Evolutionary conservation across 2,329 filamentous ascomycete genomes (phyloP).

Genomic region (Neonectria hederae): DNA sequence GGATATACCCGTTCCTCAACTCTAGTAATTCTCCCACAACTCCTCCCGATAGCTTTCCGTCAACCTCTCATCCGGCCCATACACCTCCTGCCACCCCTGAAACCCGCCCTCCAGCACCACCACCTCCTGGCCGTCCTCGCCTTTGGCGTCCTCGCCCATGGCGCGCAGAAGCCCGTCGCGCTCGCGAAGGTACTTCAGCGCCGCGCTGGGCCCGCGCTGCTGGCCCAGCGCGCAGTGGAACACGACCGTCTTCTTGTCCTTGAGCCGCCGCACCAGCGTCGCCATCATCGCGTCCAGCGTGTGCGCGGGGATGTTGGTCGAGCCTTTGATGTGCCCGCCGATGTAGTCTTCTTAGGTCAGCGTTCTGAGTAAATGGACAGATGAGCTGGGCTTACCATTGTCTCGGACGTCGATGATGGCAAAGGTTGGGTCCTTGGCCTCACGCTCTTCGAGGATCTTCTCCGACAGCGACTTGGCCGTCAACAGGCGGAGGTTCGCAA

Average conservation of each 20-base stretch:
- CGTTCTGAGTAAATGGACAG: neutral
- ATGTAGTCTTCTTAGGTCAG: slow-evolving; percentile 73
- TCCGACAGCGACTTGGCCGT: slow-evolving; percentile 73
- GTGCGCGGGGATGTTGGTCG: slow-evolving; percentile 77
- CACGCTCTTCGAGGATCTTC: slow-evolving; percentile 64
- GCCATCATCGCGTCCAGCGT: slow-evolving; percentile 81
- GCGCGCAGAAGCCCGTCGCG: slow-evolving; percentile 60
- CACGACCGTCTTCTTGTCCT: slow-evolving; percentile 82
- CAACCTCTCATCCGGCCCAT: slow-evolving; percentile 79
- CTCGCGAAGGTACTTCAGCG: slow-evolving; percentile 80
- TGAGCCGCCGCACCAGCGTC: slow-evolving; percentile 80
- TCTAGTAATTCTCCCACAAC: slow-evolving; percentile 74
- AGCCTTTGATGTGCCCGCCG: slow-evolving; percentile 86
- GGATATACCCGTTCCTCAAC: neutral
- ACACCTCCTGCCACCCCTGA: slow-evolving; percentile 85
- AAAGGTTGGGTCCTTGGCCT: slow-evolving; percentile 57
- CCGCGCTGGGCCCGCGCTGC: slow-evolving; percentile 86
- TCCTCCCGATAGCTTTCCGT: slow-evolving; percentile 88
- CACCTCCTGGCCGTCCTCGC: slow-evolving; percentile 70
- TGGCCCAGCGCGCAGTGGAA: slow-evolving; percentile 96
- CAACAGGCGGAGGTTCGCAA: slow-evolving; percentile 73
- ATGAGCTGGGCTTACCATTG: slow-evolving; percentile 62
- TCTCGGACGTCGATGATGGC: slow-evolving; percentile 92
- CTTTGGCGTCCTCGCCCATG: slow-evolving; percentile 43
- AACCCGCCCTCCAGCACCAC: slow-evolving; percentile 88